Evolutionary conservation across 1,284 basidiomycete genomes (phyloP).

Genomic region (Anthracocystis setariae): DNA sequence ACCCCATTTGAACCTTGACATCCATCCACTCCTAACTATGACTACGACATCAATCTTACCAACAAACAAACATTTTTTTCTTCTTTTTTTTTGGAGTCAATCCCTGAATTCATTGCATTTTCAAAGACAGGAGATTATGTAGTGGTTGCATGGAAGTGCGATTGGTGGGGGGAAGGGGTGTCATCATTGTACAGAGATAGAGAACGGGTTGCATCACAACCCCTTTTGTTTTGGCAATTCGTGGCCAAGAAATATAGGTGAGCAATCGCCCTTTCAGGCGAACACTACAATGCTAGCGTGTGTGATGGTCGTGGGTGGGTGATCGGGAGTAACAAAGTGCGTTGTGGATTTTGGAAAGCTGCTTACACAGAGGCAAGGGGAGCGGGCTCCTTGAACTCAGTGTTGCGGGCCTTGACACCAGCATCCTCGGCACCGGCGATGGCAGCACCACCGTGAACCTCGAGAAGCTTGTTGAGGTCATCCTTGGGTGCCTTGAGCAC

Average conservation of each 20-base stretch:
- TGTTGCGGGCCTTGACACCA: slow-evolving; percentile 82
- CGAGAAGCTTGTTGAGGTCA: slow-evolving; percentile 91
- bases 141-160: not conserved
- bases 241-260: slow-evolving; percentile 15
- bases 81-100: slow-evolving; percentile 43
- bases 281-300: slow-evolving; percentile 7
- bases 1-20: too few species aligned
- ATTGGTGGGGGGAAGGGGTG: slow-evolving; percentile 1
- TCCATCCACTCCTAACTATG: too few species aligned
- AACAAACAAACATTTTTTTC: too few species aligned
- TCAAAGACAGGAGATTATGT: slow-evolving; percentile 32
- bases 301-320: slow-evolving; percentile 2
- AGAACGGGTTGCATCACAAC: slow-evolving; percentile 17
- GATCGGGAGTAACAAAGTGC: slow-evolving; percentile 2
- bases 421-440: slow-evolving; percentile 76
- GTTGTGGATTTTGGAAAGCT: not conserved
- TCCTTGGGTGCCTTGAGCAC: slow-evolving; percentile 98
- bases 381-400: slow-evolving; percentile 91
- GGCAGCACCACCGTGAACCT: slow-evolving; percentile 84
- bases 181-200: slow-evolving; percentile 45
- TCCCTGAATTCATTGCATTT: slow-evolving; percentile 44
- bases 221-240: slow-evolving; percentile 24
- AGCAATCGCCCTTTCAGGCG: not conserved
- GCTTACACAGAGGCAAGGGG: slow-evolving; percentile 77
- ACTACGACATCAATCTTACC: too few species aligned